phyloP scores from a whole-genome alignment of 2,329 filamentous ascomycete genomes.

The Fusarium palustre region DNA sequence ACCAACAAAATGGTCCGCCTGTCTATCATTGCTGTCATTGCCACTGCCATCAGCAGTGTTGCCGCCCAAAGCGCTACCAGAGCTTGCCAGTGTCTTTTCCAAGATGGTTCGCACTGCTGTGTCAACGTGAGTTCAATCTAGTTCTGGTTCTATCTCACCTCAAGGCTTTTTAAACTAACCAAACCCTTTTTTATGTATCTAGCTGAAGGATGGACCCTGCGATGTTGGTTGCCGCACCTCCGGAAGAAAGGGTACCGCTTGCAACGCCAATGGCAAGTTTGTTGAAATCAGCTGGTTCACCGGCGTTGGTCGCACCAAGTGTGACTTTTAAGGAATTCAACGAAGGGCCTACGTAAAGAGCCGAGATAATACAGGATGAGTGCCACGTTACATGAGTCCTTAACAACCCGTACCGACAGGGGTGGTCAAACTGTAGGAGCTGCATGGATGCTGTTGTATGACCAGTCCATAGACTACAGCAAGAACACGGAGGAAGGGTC shows the following conservation, averaged over 20 bases:
- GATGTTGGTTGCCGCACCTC: too few species aligned
- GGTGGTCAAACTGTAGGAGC: background rate
- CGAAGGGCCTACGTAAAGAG: background rate
- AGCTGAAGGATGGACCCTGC: background rate
- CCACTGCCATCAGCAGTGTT: background rate
- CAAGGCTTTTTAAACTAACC: background rate
- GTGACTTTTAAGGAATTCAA: background rate
- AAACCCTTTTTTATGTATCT: too few species aligned
- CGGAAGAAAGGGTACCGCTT: background rate
- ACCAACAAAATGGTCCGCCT: background rate
- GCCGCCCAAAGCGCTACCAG: background rate
- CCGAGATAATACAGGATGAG: fast-evolving
- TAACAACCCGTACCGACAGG: background rate
- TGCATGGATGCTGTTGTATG: fast-evolving
- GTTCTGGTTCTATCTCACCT: fast-evolving
- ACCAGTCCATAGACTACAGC: fast-evolving
- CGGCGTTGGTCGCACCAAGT: background rate
- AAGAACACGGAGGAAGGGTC: fast-evolving
- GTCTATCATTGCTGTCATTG: background rate
- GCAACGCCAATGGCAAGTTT: background rate
- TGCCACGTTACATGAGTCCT: background rate
- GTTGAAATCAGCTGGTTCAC: background rate
- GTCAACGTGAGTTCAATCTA: background rate
- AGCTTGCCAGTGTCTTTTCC: background rate
- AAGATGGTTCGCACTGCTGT: background rate